Evolutionary conservation across 306 rosid genomes (phyloP), one percentile per base, ranked within the genome.

Genomic region (Canavalia gladiata): DNA sequence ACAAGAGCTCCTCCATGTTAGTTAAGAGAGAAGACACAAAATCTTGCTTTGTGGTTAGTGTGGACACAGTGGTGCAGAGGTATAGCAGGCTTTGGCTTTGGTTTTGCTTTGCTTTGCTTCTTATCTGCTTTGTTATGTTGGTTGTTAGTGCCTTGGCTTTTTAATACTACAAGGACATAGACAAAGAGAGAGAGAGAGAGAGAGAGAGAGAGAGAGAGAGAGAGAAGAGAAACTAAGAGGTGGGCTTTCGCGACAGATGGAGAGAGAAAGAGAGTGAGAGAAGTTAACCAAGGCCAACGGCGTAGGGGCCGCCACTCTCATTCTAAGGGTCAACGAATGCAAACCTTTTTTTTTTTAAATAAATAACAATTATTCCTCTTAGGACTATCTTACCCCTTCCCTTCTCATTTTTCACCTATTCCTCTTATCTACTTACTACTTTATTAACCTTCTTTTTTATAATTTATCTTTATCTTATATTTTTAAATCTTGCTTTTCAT

Each of bases 261-360:
- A 45, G 37, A 64, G 81, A 75, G 54, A 67, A 66, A 70, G 55
- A 71, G 59, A 57, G 43, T 74, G 70, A 54, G 31, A 63, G 68
- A 33, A 35, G 56, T 6, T 37, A 82, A 80, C 82, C 96, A 87
- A 86, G 90, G 86, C 96, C 98, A 92, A 87, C 97, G 97, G 87
- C 97, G 97, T 92, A 88, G 98, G 97, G 97, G 90, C 92, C 99
- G 97, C 97, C 91, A 88, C 89, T 88, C 87, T 82, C 87, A 81
- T 76, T 87, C 84, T 49, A 70, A 89, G 92, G 90, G 98, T 93
- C 98, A 93, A 96, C 97, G 86, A 85, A 67, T 71, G 55, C 6
- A n/a, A 68, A 35, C 71, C 25, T 18, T 18, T 18, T 18, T 18
- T 18, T 18, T 18, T 39, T 83, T 78, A 77, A 34, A 3, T 6